Percentiles rank a stretch among this genome's conserved stretches.
phyloP scores from a whole-genome alignment of 129 eudicot genomes.

The Logfia minima region DNA sequence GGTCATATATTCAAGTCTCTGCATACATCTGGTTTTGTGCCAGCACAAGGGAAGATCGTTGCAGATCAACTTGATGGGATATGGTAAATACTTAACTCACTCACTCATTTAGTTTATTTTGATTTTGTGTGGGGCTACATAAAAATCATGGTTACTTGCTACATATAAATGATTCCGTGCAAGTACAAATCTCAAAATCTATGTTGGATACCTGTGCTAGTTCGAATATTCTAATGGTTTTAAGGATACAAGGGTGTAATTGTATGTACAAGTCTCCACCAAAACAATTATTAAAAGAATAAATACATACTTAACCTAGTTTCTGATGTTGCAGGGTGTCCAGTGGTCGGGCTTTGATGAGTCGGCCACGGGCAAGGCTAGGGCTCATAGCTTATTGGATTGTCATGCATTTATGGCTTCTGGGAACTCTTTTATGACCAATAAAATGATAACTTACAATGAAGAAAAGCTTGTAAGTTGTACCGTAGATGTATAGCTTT shows the following conservation, averaged over 20 bases:
- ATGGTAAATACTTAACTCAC: constrained; percentile 50
- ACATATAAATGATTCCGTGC: neutral
- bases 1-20: constrained; percentile 85
- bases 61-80: constrained; percentile 90
- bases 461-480: constrained; percentile 15
- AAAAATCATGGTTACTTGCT: neutral
- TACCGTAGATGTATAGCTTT: constrained; percentile 13
- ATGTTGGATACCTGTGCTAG: neutral
- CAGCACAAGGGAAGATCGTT: constrained; percentile 74
- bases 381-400: constrained; percentile 74
- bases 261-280: neutral
- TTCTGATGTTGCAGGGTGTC: constrained; percentile 52
- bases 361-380: constrained; percentile 73
- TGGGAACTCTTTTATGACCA: constrained; percentile 58
- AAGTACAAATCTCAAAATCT: neutral
- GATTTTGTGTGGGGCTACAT: neutral
- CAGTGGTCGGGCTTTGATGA: constrained; percentile 62
- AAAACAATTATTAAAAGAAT: neutral
- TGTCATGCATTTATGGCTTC: constrained; percentile 64
- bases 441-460: constrained; percentile 7
- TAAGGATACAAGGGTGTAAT: neutral
- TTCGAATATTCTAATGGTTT: neutral
- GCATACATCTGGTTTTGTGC: constrained; percentile 74
- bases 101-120: neutral
- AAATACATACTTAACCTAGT: neutral